Conservation (phyloP, 202 grass and related monocot species). For the Eragrostis tef region DNA sequence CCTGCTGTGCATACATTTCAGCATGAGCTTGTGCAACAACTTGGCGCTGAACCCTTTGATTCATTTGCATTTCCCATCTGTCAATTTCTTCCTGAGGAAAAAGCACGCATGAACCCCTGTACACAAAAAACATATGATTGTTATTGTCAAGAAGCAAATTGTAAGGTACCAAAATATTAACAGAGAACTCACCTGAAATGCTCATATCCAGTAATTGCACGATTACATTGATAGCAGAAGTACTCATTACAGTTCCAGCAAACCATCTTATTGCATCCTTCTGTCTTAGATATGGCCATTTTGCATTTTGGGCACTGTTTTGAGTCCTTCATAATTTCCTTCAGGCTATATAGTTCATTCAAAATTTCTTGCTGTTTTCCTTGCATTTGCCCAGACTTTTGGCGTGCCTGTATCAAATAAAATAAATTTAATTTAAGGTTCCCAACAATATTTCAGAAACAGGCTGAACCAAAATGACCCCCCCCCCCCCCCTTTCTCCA, state of each 20-base stretch:
- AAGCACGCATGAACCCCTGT: slow-evolving; percentile 71
- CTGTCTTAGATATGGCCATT: slow-evolving; percentile 87
- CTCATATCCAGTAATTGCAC: slow-evolving; percentile 80
- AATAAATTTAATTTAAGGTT: slow-evolving; percentile 42
- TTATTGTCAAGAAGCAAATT: slow-evolving; percentile 33
- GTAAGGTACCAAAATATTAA: slow-evolving; percentile 22
- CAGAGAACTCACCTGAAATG: slow-evolving; percentile 76
- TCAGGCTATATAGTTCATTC: slow-evolving; percentile 77
- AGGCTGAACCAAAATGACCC: slow-evolving; percentile 17
- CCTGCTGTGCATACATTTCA: slow-evolving; percentile 50
- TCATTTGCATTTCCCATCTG: slow-evolving; percentile 82
- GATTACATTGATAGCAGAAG: slow-evolving; percentile 94
- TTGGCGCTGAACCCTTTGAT: slow-evolving; percentile 58
- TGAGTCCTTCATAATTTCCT: slow-evolving; percentile 80
- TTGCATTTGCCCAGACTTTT: slow-evolving; percentile 49
- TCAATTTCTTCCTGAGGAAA: slow-evolving; percentile 72
- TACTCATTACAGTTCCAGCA: slow-evolving; percentile 75
- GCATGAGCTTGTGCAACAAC: slow-evolving; percentile 60
- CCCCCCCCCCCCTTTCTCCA: neutral
- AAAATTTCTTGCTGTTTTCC: slow-evolving; percentile 64
- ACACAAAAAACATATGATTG: slow-evolving; percentile 30
- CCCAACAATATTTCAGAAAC: neutral
- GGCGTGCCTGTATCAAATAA: slow-evolving; percentile 52
- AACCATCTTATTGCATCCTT: slow-evolving; percentile 96
- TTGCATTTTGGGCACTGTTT: slow-evolving; percentile 81